Percentiles rank a stretch among this genome's conserved stretches.
These are phyloP conservation scores for Suillus sp. DNA, from an alignment of 768 basidiomycete species.

Conservation along the genomic window DNA sequence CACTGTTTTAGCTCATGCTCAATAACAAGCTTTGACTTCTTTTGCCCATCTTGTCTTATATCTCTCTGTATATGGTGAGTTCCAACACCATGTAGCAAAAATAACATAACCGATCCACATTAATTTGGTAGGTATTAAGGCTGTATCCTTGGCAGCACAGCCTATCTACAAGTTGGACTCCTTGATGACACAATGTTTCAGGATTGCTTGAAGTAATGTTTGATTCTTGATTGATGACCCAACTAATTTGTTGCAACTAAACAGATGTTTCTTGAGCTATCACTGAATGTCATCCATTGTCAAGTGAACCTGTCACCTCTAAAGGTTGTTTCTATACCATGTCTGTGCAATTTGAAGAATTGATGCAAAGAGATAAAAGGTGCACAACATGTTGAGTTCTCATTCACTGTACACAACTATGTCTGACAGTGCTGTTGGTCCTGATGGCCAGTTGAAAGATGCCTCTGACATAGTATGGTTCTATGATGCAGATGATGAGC, in stretches of 20 bases:
- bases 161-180: not conserved
- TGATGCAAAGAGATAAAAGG: too few species aligned
- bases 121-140: not conserved
- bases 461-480: conserved; percentile 3
- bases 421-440: not conserved
- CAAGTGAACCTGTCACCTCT: too few species aligned
- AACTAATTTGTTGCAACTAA: not conserved
- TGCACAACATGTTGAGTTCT: too few species aligned
- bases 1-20: too few species aligned
- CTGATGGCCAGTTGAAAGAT: conserved; percentile 1
- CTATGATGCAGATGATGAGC: not conserved
- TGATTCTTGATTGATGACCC: not conserved
- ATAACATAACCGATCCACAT: too few species aligned
- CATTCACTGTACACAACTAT: not conserved
- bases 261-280: not conserved
- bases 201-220: not conserved
- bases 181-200: not conserved
- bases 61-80: too few species aligned
- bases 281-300: too few species aligned
- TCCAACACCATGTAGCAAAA: too few species aligned
- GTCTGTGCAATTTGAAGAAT: too few species aligned
- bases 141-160: not conserved
- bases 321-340: too few species aligned
- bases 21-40: too few species aligned
- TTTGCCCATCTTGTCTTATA: too few species aligned